Evolutionary conservation across 768 basidiomycete genomes (phyloP).

Genomic region (Leccinum pellstonianum): DNA sequence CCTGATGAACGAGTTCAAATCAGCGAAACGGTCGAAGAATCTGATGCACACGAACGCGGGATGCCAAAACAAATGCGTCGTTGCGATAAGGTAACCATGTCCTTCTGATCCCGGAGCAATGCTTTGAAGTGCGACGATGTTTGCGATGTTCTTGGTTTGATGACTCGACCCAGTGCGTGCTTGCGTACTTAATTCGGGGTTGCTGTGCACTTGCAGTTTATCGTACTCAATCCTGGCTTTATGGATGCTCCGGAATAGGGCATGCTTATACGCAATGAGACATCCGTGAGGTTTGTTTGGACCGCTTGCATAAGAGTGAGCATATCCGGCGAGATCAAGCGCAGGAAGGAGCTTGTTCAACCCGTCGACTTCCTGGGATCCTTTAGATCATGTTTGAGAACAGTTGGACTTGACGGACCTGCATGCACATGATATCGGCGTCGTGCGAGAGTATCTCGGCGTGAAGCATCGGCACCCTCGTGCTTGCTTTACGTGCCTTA

Average conservation of each 20-base stretch:
- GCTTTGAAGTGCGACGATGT: conserved; percentile 63
- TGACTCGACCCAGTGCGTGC: conserved; percentile 57
- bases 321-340: conserved; percentile 64
- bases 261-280: conserved; percentile 69
- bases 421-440: conserved; percentile 85
- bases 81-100: conserved; percentile 72
- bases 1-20: conserved; percentile 4
- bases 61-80: conserved; percentile 97
- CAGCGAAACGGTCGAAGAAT: not conserved
- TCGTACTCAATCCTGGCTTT: conserved; percentile 67
- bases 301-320: conserved; percentile 63
- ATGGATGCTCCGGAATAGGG: conserved; percentile 46
- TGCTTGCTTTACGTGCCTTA: conserved; percentile 71
- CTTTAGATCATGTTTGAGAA: not conserved
- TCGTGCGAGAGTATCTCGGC: conserved; percentile 68
- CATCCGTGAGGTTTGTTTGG: conserved; percentile 82
- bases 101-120: conserved; percentile 30
- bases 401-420: conserved; percentile 46
- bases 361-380: conserved; percentile 79
- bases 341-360: conserved; percentile 69
- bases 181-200: conserved; percentile 32
- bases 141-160: conserved; percentile 77
- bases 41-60: conserved; percentile 54
- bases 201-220: conserved; percentile 48
- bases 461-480: conserved; percentile 74